Evolutionary conservation across 179 eudicot species (phyloP).

Genomic region (Beta macrorhiza): DNA sequence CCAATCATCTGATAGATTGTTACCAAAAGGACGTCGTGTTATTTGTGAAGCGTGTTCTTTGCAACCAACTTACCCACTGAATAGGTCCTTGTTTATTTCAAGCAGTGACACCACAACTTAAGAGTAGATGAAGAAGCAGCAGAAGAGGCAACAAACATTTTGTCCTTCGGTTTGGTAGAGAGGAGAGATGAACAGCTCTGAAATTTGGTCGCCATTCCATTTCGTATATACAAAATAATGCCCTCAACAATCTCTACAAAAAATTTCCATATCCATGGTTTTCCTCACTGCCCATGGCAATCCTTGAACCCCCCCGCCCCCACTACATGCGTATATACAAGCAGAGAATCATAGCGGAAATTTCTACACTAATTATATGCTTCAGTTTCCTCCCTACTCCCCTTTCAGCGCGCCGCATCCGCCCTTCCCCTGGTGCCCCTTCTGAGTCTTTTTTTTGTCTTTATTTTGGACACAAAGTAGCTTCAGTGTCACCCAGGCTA

Average conservation of each 20-base stretch:
- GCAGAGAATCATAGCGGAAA: not conserved
- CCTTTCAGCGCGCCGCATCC: not conserved
- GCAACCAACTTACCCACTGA: too few species aligned
- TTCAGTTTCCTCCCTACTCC: conserved; percentile 6
- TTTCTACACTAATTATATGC: conserved; percentile 10
- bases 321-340: conserved; percentile 26
- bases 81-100: too few species aligned
- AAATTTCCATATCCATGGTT: conserved; percentile 28
- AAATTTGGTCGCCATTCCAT: conserved; percentile 10
- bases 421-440: not conserved
- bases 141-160: too few species aligned
- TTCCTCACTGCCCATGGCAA: conserved; percentile 23
- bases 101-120: too few species aligned
- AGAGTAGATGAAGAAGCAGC: too few species aligned
- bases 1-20: too few species aligned
- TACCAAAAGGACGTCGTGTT: too few species aligned
- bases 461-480: not conserved
- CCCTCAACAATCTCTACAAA: conserved; percentile 45
- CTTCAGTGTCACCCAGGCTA: not conserved
- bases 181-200: not conserved
- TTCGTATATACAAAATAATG: conserved; percentile 41
- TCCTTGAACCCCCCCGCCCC: not conserved
- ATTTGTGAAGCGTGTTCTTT: too few species aligned
- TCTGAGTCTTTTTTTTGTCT: not conserved
- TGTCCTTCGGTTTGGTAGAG: too few species aligned